These are phyloP conservation scores for Alopecurus myosuroides DNA, from an alignment of 176 grass and related monocot genomes.

Conservation along the genomic window DNA sequence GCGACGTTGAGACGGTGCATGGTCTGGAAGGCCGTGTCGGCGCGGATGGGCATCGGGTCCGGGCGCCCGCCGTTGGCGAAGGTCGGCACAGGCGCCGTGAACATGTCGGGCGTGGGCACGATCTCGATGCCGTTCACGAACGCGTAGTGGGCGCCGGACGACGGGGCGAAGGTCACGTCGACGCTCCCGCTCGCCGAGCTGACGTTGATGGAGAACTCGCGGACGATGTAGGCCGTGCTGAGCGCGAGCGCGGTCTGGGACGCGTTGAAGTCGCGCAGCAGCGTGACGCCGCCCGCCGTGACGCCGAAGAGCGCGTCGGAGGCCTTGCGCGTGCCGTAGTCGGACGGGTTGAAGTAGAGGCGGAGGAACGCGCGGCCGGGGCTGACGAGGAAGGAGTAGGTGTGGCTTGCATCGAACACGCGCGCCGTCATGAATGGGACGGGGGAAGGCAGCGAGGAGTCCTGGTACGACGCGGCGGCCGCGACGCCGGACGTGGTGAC, in stretches of 20 bases:
- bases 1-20: constrained; percentile 49
- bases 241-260: constrained; percentile 22
- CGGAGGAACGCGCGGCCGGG: constrained; percentile 52
- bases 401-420: constrained; percentile 45
- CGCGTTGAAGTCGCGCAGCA: constrained; percentile 32
- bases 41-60: not conserved
- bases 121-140: constrained; percentile 65
- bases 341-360: constrained; percentile 63
- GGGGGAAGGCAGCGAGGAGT: constrained; percentile 33
- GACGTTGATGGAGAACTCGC: constrained; percentile 40
- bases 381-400: constrained; percentile 46
- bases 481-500: constrained; percentile 19
- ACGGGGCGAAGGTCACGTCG: constrained; percentile 34
- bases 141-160: constrained; percentile 9
- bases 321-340: constrained; percentile 17
- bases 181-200: not conserved
- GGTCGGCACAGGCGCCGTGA: not conserved
- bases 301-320: constrained; percentile 38
- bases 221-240: constrained; percentile 7
- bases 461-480: not conserved
- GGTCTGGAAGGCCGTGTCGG: constrained; percentile 35
- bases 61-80: constrained; percentile 3
- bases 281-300: constrained; percentile 22
- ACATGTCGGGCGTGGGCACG: constrained; percentile 22
- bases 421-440: constrained; percentile 44